These are phyloP conservation scores for Citrullus mucosospermus DNA, from an alignment of 306 rosid species.

Conservation along the genomic window DNA sequence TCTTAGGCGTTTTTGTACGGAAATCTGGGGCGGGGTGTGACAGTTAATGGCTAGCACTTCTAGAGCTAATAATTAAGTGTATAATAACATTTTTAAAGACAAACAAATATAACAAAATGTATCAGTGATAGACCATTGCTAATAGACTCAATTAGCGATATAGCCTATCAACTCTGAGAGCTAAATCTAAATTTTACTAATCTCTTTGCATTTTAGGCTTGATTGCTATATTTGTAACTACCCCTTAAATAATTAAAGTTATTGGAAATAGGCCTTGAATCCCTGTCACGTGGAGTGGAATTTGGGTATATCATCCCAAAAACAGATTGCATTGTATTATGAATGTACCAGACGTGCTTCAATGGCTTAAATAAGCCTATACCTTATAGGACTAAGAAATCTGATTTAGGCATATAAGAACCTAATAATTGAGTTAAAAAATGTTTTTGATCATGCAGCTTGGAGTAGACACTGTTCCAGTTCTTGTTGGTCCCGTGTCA, in stretches of 20 bases:
- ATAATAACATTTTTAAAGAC: too few species aligned
- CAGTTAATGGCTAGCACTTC: too few species aligned
- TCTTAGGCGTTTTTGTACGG: too few species aligned
- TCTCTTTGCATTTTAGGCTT: too few species aligned
- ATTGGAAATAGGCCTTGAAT: not conserved
- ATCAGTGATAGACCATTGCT: too few species aligned
- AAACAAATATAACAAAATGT: too few species aligned
- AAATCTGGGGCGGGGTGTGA: too few species aligned
- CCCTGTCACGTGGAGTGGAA: not conserved
- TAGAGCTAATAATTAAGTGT: too few species aligned
- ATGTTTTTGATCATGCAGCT: conserved; percentile 28
- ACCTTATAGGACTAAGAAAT: not conserved
- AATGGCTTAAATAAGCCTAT: not conserved
- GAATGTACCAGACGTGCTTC: not conserved
- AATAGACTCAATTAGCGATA: too few species aligned
- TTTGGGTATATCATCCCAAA: not conserved
- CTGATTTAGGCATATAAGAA: not conserved
- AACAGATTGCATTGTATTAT: not conserved
- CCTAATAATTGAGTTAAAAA: not conserved
- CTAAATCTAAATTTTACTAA: too few species aligned
- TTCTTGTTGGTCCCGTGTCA: conserved; percentile 76
- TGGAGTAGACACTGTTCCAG: conserved; percentile 65
- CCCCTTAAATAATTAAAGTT: not conserved
- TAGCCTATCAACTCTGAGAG: too few species aligned
- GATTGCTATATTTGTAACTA: too few species aligned